These are phyloP conservation scores for Botrytis hyacinthi DNA, from an alignment of 2,329 filamentous ascomycete species.

Conservation along the genomic window DNA sequence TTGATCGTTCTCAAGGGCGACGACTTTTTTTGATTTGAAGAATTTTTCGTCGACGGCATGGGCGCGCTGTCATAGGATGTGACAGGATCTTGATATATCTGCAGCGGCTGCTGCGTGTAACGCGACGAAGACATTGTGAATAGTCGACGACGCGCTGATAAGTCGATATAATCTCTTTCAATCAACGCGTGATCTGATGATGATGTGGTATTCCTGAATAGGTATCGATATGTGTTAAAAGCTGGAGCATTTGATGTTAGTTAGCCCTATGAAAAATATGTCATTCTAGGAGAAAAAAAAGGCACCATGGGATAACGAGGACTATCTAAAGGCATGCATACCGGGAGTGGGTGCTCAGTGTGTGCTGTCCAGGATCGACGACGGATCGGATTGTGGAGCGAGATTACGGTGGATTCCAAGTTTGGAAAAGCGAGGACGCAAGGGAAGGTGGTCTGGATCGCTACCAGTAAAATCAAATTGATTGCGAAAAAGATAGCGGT, in stretches of 20 bases:
- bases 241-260: slow-evolving; percentile 31
- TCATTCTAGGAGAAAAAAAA: slow-evolving; percentile 21
- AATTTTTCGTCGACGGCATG: slow-evolving; percentile 35
- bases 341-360: slow-evolving; percentile 31
- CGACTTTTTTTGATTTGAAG: slow-evolving; percentile 29
- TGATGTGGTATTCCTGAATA: slow-evolving; percentile 47
- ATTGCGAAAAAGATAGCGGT: slow-evolving; percentile 19
- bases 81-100: slow-evolving; percentile 58
- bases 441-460: slow-evolving; percentile 29
- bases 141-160: slow-evolving; percentile 31
- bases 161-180: slow-evolving; percentile 6
- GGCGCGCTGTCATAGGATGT: slow-evolving; percentile 42
- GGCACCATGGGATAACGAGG: slow-evolving; percentile 25
- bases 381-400: slow-evolving; percentile 37
- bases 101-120: slow-evolving; percentile 50
- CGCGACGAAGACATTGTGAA: slow-evolving; percentile 53
- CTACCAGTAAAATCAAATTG: slow-evolving; percentile 17
- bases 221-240: slow-evolving; percentile 1
- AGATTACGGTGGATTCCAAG: slow-evolving; percentile 37
- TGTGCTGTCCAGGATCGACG: slow-evolving; percentile 35
- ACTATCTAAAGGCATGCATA: slow-evolving; percentile 32
- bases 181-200: slow-evolving; percentile 49
- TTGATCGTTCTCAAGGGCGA: slow-evolving; percentile 45
- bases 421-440: slow-evolving; percentile 30
- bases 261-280: slow-evolving; percentile 27